Evolutionary conservation across 139 green algal genomes (phyloP), one percentile per base, ranked within the genome.

Genomic region (Chlorella sp.): DNA sequence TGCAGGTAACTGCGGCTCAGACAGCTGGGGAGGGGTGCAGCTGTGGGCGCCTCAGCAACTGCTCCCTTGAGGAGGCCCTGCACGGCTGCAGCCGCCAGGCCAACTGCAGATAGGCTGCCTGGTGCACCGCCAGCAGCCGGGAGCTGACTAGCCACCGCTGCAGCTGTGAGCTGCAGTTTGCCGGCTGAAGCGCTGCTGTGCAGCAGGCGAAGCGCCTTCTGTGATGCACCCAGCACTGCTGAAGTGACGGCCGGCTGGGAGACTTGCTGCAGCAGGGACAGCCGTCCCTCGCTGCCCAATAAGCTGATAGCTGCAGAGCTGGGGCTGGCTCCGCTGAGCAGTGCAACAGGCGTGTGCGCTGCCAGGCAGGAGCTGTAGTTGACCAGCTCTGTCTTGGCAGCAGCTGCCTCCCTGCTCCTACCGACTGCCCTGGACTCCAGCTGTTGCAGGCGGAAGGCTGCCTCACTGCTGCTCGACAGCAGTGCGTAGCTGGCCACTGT

Each of bases 61-160:
- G n/a, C 65, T 34, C 17, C n/a, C 17, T 75, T 75, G 5, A 84
- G 79, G 44, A 84, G 16, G 43, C 64, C 79, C 17, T 54, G 79
- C 43, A 76, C 79, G 7, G 79, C 64, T 16, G 54, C 24, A 14
- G 40, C 24, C 16, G 28, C 22, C 16, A 43, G 26, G 60, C 56
- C 5, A 1, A 5, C 38, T 28, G 30, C 13, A 1, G 0, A 14
- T 22, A n/a, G 76, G 2, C 34, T 36, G 20, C 28, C 36, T 58
- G 30, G 30, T 0, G 32, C 62, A 38, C 9, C 3, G 20, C 19
- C 16, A 44, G 14, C 17, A 0, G 65, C 14, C 17, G 13, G 2
- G 51, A 24, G 51, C 51, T 60, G 51, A 11, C 14, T 16, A 24
- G 22, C 13, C 14, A 16, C 51, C 16, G 19, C 3, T 14, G 17